A percentile compares a stretch with the other conserved stretches of the same genome.
phyloP scores from a whole-genome alignment of 2,329 filamentous ascomycete species.

The Aspergillus ochraceoroseus region DNA sequence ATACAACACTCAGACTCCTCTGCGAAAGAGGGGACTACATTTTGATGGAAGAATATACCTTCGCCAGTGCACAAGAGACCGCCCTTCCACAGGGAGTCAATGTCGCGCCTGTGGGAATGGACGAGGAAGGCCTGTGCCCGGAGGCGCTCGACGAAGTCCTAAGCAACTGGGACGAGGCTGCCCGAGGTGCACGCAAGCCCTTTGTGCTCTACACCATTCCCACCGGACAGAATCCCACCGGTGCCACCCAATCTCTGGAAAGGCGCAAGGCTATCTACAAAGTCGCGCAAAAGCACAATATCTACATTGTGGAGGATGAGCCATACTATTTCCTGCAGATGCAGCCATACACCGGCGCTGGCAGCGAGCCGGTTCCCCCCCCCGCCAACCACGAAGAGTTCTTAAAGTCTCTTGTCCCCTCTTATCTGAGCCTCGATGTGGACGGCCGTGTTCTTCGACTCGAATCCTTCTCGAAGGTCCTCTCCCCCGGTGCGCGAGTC shows the following conservation, averaged over 20 bases:
- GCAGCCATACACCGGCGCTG: constrained; percentile 62
- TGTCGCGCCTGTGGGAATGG: constrained; percentile 59
- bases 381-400: constrained; percentile 66
- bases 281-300: constrained; percentile 75
- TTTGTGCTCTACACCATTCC: constrained; percentile 66
- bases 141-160: constrained; percentile 59
- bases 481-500: constrained; percentile 72
- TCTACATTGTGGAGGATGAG: constrained; percentile 87
- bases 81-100: constrained; percentile 59
- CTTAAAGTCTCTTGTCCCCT: constrained; percentile 66
- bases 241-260: constrained; percentile 67
- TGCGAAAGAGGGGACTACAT: constrained; percentile 70
- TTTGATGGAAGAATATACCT: constrained; percentile 86
- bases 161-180: constrained; percentile 58
- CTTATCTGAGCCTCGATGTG: constrained; percentile 71
- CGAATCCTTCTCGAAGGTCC: constrained; percentile 90
- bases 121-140: constrained; percentile 61
- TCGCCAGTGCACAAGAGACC: constrained; percentile 68
- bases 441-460: constrained; percentile 86
- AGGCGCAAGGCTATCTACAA: constrained; percentile 69
- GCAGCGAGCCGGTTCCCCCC: constrained; percentile 50
- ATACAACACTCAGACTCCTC: constrained; percentile 79
- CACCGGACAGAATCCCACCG: constrained; percentile 87
- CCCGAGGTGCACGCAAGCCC: constrained; percentile 58
- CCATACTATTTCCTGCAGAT: constrained; percentile 91